Percentiles rank a stretch among this genome's conserved stretches.
phyloP scores from a whole-genome alignment of 148 eudicot genomes.

The Rhododendron henanense region DNA sequence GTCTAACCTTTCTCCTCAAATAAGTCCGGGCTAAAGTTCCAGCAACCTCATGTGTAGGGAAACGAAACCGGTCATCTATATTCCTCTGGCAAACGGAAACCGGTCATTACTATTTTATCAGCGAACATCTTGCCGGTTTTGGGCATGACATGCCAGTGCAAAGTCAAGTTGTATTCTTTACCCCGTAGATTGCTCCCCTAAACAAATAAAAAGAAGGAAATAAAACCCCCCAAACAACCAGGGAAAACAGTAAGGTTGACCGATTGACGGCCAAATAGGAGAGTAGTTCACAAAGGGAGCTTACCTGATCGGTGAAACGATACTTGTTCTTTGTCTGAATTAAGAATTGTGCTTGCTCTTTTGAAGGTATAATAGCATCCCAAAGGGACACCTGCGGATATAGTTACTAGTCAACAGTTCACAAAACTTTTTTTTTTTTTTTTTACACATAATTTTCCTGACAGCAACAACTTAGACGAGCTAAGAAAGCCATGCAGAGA shows the following conservation, averaged over 20 bases:
- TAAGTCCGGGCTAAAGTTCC: neutral
- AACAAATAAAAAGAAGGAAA: neutral
- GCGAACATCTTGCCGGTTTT: conserved; percentile 91
- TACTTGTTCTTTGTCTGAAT: conserved; percentile 81
- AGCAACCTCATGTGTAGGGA: neutral
- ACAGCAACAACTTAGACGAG: neutral
- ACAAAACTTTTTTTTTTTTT: neutral
- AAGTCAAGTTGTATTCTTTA: conserved; percentile 71
- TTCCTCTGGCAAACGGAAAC: conserved; percentile 57
- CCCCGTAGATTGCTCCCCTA: conserved; percentile 82
- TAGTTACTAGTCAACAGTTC: neutral
- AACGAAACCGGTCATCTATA: conserved; percentile 37
- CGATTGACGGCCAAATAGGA: neutral
- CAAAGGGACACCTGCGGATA: conserved; percentile 72
- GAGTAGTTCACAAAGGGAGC: conserved; percentile 2
- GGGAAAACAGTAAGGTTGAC: neutral
- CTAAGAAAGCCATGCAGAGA: neutral
- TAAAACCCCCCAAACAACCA: neutral
- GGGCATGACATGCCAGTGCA: conserved; percentile 98
- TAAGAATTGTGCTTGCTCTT: conserved; percentile 64
- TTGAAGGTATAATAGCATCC: conserved; percentile 85
- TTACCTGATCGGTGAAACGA: conserved; percentile 77
- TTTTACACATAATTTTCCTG: neutral
- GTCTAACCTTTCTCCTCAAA: neutral
- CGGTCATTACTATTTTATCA: conserved; percentile 64